These are phyloP conservation scores for Plasmodium yoelii DNA, from an alignment of 169 alveolate species.

Conservation along the genomic window DNA sequence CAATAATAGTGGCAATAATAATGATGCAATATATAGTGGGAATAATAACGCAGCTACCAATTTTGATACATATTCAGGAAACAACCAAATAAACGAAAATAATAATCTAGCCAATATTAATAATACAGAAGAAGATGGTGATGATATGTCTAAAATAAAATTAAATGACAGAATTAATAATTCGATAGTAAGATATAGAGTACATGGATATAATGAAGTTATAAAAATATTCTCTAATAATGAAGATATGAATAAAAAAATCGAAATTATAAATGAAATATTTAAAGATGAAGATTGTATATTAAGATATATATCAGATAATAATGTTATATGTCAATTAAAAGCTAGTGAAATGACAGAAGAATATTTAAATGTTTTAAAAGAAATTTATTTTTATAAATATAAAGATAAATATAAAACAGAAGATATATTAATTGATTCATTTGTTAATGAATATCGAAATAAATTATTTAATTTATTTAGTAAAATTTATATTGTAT, in stretches of 20 bases:
- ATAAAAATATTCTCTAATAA: slow-evolving; percentile 15
- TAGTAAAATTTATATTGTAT: slow-evolving; percentile 28
- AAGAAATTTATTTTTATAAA: slow-evolving; percentile 32
- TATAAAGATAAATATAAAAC: slow-evolving; percentile 8
- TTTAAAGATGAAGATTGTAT: slow-evolving; percentile 58
- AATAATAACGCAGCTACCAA: neutral
- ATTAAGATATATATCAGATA: slow-evolving; percentile 42
- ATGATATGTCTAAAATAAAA: slow-evolving; percentile 15
- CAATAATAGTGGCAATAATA: neutral
- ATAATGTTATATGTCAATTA: slow-evolving; percentile 59
- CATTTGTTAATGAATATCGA: slow-evolving; percentile 54
- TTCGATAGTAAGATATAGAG: slow-evolving; percentile 25
- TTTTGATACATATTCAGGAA: neutral
- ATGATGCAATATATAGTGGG: neutral
- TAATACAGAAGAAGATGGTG: slow-evolving; percentile 21
- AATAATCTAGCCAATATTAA: neutral
- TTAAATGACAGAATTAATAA: slow-evolving; percentile 30
- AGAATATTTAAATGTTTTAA: slow-evolving; percentile 22
- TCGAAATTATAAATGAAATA: slow-evolving; percentile 8
- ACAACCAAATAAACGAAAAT: neutral
- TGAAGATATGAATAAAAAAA: slow-evolving; percentile 21
- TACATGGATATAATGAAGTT: slow-evolving; percentile 60
- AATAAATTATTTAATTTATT: slow-evolving; percentile 37
- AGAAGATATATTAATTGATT: slow-evolving; percentile 55
- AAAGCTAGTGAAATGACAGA: slow-evolving; percentile 68